Evolutionary conservation across 1,284 basidiomycete genomes (phyloP).

Genomic region (Trichosporon asahii): DNA sequence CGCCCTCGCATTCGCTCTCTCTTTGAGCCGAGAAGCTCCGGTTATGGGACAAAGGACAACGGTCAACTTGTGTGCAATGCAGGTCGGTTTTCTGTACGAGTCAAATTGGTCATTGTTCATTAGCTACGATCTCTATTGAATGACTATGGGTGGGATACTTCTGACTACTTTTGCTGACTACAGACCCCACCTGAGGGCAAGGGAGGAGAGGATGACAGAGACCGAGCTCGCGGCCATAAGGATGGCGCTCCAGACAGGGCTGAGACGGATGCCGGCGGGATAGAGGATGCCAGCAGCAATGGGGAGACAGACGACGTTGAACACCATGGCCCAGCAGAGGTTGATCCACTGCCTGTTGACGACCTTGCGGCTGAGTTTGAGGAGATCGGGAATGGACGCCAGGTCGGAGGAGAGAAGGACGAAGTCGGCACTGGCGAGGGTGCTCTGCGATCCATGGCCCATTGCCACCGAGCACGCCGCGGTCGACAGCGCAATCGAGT

Average conservation of each 20-base stretch:
- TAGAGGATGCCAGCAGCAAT: slow-evolving; percentile 95
- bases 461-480: slow-evolving; percentile 94
- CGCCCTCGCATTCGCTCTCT: too few relatives aligned
- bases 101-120: too few relatives aligned
- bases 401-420: slow-evolving; percentile 95
- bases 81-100: too few relatives aligned
- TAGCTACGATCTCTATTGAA: background rate
- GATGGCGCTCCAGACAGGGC: slow-evolving; percentile 95
- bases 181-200: slow-evolving; percentile 81
- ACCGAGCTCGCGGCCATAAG: slow-evolving; percentile 99
- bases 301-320: slow-evolving; percentile 93
- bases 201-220: slow-evolving; percentile 87
- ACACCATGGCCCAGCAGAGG: slow-evolving; percentile 85
- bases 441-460: slow-evolving; percentile 93
- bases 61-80: too few relatives aligned
- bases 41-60: too few relatives aligned
- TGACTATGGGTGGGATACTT: background rate
- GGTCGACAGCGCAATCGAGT: slow-evolving; percentile 91
- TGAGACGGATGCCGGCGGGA: slow-evolving; percentile 78
- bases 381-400: slow-evolving; percentile 89
- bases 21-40: too few relatives aligned
- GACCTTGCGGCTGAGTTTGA: slow-evolving; percentile 83
- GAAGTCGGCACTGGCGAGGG: slow-evolving; percentile 94
- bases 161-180: slow-evolving; percentile 41
- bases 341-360: slow-evolving; percentile 81